Conservation (phyloP, 2,329 filamentous ascomycete genomes). For the Claviceps pazoutovae region DNA sequence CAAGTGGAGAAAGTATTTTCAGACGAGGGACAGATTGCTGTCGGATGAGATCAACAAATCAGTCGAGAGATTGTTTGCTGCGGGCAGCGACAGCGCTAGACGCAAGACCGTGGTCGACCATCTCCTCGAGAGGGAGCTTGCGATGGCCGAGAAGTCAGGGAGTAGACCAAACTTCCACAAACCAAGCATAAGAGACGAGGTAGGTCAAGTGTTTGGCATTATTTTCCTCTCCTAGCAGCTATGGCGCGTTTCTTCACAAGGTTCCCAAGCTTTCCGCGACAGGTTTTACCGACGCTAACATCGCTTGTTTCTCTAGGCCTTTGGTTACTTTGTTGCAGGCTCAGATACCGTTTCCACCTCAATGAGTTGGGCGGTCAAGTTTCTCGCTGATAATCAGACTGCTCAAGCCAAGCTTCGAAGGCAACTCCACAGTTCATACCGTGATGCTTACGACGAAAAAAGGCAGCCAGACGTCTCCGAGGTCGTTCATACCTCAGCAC, state of each 20-base stretch:
- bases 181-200: conserved; percentile 18
- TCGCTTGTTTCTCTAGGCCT: conserved; percentile 2
- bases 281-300: background rate
- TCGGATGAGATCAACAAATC: conserved; percentile 3
- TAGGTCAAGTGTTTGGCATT: background rate
- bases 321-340: conserved; percentile 14
- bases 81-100: background rate
- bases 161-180: conserved; percentile 17
- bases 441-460: conserved; percentile 7
- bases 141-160: conserved; percentile 15
- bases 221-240: background rate
- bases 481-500: conserved; percentile 9
- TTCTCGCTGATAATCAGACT: conserved; percentile 1
- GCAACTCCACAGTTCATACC: conserved; percentile 7
- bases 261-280: background rate
- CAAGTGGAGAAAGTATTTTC: conserved; percentile 1
- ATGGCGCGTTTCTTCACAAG: background rate
- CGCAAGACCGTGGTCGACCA: background rate
- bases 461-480: conserved; percentile 16
- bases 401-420: conserved; percentile 9
- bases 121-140: background rate
- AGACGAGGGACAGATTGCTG: conserved; percentile 3
- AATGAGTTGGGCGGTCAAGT: background rate
- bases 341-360: conserved; percentile 9
- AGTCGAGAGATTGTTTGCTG: background rate